A percentile compares a stretch with the other conserved stretches of the same genome.
phyloP scores from a whole-genome alignment of 371 early-diverging fungal genomes.

The Mitosporidium daphniae region DNA sequence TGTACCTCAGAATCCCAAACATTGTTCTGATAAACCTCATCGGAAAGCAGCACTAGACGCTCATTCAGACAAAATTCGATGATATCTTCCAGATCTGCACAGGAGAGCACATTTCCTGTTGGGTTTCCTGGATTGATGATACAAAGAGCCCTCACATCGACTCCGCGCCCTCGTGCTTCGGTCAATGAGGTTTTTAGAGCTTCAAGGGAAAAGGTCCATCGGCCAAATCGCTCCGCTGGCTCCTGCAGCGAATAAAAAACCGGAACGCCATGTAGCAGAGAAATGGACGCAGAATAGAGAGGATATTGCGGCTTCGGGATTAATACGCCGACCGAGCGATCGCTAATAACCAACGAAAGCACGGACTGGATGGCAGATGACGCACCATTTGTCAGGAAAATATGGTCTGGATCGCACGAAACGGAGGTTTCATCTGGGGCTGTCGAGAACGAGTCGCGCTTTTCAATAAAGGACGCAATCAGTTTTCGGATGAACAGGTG shows the following conservation, averaged over 20 bases:
- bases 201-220: constrained; percentile 15
- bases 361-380: constrained; percentile 44
- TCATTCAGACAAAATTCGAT: constrained; percentile 44
- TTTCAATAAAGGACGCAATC: constrained; percentile 35
- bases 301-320: constrained; percentile 93
- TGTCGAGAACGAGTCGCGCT: neutral
- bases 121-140: constrained; percentile 95
- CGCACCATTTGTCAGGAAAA: constrained; percentile 32
- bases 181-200: neutral
- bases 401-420: constrained; percentile 29
- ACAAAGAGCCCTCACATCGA: constrained; percentile 55
- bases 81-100: constrained; percentile 41
- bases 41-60: constrained; percentile 43
- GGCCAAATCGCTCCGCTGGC: constrained; percentile 13
- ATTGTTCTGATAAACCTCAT: constrained; percentile 88
- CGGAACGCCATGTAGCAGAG: constrained; percentile 29
- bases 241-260: constrained; percentile 51
- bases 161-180: constrained; percentile 9
- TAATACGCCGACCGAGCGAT: constrained; percentile 37
- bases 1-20: constrained; percentile 41
- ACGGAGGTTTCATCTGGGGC: neutral
- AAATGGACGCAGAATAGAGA: constrained; percentile 68
- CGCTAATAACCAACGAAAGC: constrained; percentile 31
- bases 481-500: constrained; percentile 31
- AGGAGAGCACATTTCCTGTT: constrained; percentile 46